Evolutionary conservation across 331 rosid species (phyloP).

Genomic region (Quercus lobata): DNA sequence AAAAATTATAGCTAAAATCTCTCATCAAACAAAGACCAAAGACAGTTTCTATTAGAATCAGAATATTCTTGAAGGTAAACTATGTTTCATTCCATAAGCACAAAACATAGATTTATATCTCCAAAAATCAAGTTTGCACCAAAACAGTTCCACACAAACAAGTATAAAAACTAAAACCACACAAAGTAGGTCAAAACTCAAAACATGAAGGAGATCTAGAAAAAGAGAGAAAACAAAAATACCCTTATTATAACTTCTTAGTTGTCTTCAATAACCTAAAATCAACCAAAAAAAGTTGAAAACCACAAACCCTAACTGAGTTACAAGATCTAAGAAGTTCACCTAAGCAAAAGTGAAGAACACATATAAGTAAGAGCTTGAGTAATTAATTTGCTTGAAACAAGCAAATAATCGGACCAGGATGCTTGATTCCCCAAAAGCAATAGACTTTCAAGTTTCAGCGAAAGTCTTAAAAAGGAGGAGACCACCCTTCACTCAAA

Average conservation of each 20-base stretch:
- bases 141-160: not conserved
- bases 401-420: constrained; percentile 75
- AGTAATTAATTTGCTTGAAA: constrained; percentile 39
- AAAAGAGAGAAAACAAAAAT: not conserved
- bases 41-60: not conserved
- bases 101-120: not conserved
- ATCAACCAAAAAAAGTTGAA: not conserved
- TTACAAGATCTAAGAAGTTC: not conserved
- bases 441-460: not conserved
- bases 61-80: not conserved
- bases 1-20: not conserved
- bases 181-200: not conserved
- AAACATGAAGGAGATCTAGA: not conserved
- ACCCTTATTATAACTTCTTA: not conserved
- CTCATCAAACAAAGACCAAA: not conserved
- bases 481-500: constrained; percentile 5
- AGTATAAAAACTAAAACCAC: not conserved
- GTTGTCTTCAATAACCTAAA: not conserved
- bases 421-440: constrained; percentile 83
- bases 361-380: constrained; percentile 6
- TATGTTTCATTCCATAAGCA: not conserved
- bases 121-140: not conserved
- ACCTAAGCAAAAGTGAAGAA: not conserved
- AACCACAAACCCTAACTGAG: not conserved
- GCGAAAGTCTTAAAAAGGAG: not conserved